These are phyloP conservation scores for Epichloe elymi DNA, from an alignment of 2,329 filamentous ascomycete species.

Conservation along the genomic window DNA sequence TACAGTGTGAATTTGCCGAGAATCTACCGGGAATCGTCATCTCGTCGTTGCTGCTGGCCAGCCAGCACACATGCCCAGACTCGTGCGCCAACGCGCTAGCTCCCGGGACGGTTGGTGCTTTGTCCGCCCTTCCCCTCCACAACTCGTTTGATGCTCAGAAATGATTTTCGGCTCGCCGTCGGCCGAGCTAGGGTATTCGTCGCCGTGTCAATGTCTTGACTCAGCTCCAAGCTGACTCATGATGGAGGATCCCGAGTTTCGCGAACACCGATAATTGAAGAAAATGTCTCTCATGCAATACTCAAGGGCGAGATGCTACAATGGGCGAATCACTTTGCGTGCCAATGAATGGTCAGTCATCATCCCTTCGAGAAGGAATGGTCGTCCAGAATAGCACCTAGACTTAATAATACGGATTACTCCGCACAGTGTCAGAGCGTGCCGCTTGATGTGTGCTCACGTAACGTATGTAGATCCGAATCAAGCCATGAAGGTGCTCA, in stretches of 20 bases:
- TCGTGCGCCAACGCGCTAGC: not conserved
- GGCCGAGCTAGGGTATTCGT: too few species aligned
- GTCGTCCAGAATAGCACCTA: too few species aligned
- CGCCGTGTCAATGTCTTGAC: not conserved
- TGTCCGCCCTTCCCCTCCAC: not conserved
- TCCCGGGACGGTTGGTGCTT: not conserved
- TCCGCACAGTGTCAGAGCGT: not conserved
- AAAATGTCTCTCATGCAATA: not conserved
- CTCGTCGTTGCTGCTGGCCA: too few species aligned
- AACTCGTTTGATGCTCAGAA: too few species aligned
- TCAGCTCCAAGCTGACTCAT: not conserved
- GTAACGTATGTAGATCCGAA: too few species aligned
- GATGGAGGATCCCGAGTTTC: not conserved
- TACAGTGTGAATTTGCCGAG: too few species aligned
- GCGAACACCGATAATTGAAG: not conserved
- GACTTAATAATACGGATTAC: too few species aligned
- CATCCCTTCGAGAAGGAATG: too few species aligned
- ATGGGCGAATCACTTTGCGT: not conserved
- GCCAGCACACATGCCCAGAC: too few species aligned
- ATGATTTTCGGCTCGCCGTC: too few species aligned
- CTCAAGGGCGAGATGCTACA: not conserved
- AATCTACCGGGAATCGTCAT: too few species aligned
- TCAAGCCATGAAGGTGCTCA: too few species aligned
- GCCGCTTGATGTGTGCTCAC: not conserved
- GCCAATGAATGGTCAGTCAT: not conserved